Base-by-base conservation (phyloP, 1,284 basidiomycete species). In the Agaricales sp. region DNA sequence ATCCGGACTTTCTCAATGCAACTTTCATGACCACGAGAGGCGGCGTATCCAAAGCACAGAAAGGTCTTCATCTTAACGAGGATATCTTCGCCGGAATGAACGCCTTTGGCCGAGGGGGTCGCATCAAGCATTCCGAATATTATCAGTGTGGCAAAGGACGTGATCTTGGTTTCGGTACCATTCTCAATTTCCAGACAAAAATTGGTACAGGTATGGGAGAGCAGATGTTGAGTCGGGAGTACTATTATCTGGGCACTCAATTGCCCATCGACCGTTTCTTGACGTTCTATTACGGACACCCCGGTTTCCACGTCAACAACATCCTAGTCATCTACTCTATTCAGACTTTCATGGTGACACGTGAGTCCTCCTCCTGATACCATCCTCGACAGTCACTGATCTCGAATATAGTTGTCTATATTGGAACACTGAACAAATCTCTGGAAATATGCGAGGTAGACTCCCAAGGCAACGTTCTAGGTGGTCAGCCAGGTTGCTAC, bases 61-160 rank as follows among this genome's bases (percentile, higher is more conserved):
- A 99, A 68, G 95, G 96, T 60, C 74, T 99, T 44, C 96, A 99
- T 69, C 71, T 99, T 53, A 98, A 98, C 73, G 96, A 99, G 68
- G 96, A 99, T 82, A 99, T 99, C 58, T 99, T 95, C 65, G 96
- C 96, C 46, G 96, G 96, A 64, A 99, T 99, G 94, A 98, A 89
- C 59, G 95, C 96, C 8, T 94, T 99, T 64, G 92, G 92, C 53
- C 92, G 96, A 53, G 96, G 96, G 53, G 96, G 96, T 53, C 84
- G 95, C 54, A 99, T 99, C 80, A 99, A 99, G 76, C 96, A 99
- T 68, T 92, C 91, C 46, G 96, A 99, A 68, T 99, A 99, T 73
- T 99, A 99, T 68, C 88, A 92, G 68, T 98, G 95, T 62, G 95
- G 95, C 60, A 99, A 99, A 73, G 96, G 96, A 56, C 90, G 96